These are phyloP conservation scores for Aphanomyces stellatus DNA, from an alignment of 352 stramenopile genomes.

Conservation along the genomic window DNA sequence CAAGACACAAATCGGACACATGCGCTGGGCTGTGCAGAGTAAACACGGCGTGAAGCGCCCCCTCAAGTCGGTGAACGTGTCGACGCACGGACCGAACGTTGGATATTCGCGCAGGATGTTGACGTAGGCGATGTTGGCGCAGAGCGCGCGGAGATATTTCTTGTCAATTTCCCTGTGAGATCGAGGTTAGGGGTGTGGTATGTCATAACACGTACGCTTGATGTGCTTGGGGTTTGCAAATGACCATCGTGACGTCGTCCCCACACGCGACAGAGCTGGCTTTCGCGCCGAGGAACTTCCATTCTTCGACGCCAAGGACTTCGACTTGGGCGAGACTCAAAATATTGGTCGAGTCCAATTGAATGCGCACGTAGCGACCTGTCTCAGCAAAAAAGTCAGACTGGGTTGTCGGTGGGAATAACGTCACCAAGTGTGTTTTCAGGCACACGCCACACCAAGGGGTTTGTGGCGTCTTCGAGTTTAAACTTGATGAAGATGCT, in stretches of 20 bases:
- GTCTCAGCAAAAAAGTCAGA: background rate
- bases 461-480: constrained; percentile 21
- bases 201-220: constrained; percentile 20
- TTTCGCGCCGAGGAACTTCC: constrained; percentile 41
- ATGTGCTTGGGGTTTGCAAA: constrained; percentile 38
- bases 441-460: constrained; percentile 33
- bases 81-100: constrained; percentile 49
- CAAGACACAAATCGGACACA: constrained; percentile 29
- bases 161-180: constrained; percentile 35
- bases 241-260: constrained; percentile 43
- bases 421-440: constrained; percentile 40
- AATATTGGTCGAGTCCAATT: constrained; percentile 49
- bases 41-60: constrained; percentile 19
- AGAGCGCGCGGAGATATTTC: constrained; percentile 42
- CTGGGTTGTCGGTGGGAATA: background rate
- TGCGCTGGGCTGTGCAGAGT: constrained; percentile 26
- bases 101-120: constrained; percentile 52
- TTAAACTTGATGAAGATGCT: constrained; percentile 41
- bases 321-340: constrained; percentile 38
- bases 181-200: background rate
- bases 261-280: constrained; percentile 48
- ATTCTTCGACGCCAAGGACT: constrained; percentile 35
- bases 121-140: constrained; percentile 37
- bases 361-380: constrained; percentile 43
- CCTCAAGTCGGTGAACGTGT: constrained; percentile 9